Evolutionary conservation across 140 eudicot species (phyloP).

Genomic region (Eryngium alpinum): DNA sequence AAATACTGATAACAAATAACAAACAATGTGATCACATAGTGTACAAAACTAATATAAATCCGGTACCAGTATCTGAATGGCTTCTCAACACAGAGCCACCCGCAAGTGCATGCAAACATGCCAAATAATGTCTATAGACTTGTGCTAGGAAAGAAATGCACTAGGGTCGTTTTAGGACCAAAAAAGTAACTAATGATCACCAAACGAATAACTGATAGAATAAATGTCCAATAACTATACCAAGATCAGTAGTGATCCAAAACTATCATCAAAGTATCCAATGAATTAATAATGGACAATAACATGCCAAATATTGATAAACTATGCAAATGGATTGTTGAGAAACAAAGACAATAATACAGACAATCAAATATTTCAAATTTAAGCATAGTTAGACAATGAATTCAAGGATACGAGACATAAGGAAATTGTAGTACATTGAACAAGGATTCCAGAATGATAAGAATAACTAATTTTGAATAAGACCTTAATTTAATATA

Average conservation of each 20-base stretch:
- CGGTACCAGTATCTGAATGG: not conserved
- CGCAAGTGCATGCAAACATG: not conserved
- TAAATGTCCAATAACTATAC: not conserved
- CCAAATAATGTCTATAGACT: not conserved
- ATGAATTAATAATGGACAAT: not conserved
- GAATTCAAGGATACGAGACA: not conserved
- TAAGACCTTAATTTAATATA: not conserved
- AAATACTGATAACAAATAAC: not conserved
- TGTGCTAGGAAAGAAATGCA: not conserved
- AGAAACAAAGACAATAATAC: not conserved
- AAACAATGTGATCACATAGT: not conserved
- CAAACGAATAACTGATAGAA: not conserved
- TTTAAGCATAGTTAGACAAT: not conserved
- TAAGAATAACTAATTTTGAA: not conserved
- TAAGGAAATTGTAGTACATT: not conserved
- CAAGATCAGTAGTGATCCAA: not conserved
- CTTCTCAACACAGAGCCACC: not conserved
- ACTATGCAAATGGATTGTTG: not conserved
- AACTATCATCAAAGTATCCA: not conserved
- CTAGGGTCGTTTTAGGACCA: not conserved
- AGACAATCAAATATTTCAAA: not conserved
- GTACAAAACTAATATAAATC: not conserved
- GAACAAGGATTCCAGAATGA: not conserved
- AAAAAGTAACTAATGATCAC: not conserved
- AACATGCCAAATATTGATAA: not conserved